A percentile compares a stretch with the other conserved stretches of the same genome.
Evolutionary conservation across 169 alveolate species (phyloP).

Genomic region (Eimeria necatrix): DNA sequence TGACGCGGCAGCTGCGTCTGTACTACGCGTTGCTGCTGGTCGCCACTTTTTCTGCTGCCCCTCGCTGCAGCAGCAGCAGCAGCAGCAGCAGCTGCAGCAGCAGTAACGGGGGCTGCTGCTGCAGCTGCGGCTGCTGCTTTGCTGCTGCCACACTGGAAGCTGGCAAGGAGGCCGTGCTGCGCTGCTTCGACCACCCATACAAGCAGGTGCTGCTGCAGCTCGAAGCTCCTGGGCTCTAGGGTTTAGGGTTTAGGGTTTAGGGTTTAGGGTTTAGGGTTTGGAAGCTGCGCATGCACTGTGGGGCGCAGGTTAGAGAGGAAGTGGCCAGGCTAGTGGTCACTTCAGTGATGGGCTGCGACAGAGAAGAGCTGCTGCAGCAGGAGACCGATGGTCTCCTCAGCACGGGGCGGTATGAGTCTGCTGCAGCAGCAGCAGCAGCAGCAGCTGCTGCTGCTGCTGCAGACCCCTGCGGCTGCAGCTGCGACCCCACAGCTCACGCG

Average conservation of each 20-base stretch:
- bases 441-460: neutral
- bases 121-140: constrained; percentile 4
- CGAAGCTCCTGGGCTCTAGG: neutral
- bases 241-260: neutral
- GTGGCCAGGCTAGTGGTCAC: constrained; percentile 1
- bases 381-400: neutral
- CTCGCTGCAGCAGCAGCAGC: neutral
- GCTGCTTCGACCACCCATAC: neutral
- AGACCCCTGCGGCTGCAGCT: neutral
- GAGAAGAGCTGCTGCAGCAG: neutral
- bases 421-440: neutral
- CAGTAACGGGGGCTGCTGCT: too few species aligned
- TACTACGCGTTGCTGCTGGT: neutral
- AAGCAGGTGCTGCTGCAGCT: neutral
- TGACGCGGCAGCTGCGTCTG: constrained; percentile 46
- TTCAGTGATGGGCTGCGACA: neutral
- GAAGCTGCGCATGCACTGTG: too few species aligned
- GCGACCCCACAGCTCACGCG: neutral
- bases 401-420: neutral
- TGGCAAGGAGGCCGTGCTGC: neutral
- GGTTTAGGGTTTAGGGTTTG: neutral
- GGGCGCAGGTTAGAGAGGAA: constrained; percentile 17
- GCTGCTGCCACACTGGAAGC: neutral
- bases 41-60: neutral
- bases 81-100: constrained; percentile 2